Evolutionary conservation across 305 asterid species (phyloP), one percentile per base, ranked within the genome.

Genomic region (Stenogyne calaminthoides): DNA sequence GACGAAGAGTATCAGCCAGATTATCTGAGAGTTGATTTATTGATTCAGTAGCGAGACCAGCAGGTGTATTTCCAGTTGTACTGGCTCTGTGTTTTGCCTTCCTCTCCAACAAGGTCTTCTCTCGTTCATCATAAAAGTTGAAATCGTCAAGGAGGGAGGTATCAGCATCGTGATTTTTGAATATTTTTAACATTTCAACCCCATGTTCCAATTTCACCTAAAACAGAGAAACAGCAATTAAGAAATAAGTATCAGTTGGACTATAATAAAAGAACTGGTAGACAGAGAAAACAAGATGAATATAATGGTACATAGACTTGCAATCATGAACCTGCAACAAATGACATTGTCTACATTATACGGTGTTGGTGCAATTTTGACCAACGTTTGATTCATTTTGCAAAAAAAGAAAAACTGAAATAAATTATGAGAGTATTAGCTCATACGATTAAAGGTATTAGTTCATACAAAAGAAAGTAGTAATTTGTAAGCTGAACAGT

Each of bases 181-280:
- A 95, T 76, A 93, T 91, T 73, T 84, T 91, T 75, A 95, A 77
- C 95, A 93, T 95, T 84, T 92, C 99, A 55, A 91, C 77, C 49
- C 99, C 98, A 57, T 87, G 96, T 55, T 86, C 97, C 77, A 84
- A 81, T 88, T 93, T 93, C 78, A 93, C 99, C 99, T 95, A 87
- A 75, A 64, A 76, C 39, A 46, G 66, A 15, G 36, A 55, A 67
- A 72, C 61, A 64, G 47, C 49, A 63, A 58, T 60, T 19, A 58
- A 20, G 20, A 80, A 39, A 60, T 39, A 74, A 58, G 8, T 36
- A 42, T 46, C 67, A 7, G 40, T 40, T 12, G 15, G 66, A 64
- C 66, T 1, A 4, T 15, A 4, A 27, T 9, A 46, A 9, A 68
- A 34, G 18, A 64, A 72, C 54, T n/a, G 9, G 29, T 20, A 36